phyloP scores from a whole-genome alignment of 2,329 filamentous ascomycete species.

The Trichoderma lentiforme region DNA sequence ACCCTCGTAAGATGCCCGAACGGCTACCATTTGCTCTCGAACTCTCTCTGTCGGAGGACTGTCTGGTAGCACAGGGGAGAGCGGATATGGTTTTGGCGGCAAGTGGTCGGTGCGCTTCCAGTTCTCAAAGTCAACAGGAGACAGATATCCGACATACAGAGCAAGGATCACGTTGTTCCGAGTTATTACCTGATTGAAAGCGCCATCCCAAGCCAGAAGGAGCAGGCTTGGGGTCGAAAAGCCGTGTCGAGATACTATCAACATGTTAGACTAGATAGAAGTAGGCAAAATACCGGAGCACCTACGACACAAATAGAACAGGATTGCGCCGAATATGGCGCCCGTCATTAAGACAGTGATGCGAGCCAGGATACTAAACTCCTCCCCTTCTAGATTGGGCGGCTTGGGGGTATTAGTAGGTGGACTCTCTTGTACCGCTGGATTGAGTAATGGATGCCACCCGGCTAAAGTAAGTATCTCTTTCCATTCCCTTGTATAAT shows the following conservation, averaged over 20 bases:
- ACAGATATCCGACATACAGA: no score
- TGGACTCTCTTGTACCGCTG: fast-evolving
- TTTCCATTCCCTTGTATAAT: no score
- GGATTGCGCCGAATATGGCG: neutral
- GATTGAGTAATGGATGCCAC: neutral
- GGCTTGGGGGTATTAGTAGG: neutral
- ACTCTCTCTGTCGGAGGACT: neutral
- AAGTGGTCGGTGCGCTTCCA: no score
- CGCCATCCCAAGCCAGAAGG: neutral
- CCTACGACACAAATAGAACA: neutral
- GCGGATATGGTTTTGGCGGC: no score
- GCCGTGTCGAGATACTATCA: neutral
- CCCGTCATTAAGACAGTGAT: neutral
- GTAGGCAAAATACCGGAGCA: neutral
- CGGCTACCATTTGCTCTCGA: neutral
- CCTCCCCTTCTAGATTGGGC: neutral
- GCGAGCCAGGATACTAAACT: no score
- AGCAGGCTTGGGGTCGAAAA: no score
- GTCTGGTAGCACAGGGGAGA: no score
- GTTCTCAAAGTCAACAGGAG: no score
- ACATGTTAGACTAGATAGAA: neutral
- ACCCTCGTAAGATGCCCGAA: neutral
- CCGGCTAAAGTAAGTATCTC: neutral
- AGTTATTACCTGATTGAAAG: neutral
- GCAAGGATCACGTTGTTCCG: neutral